Conservation (phyloP, 257 asterid genomes). For the Mitragyna speciosa region DNA sequence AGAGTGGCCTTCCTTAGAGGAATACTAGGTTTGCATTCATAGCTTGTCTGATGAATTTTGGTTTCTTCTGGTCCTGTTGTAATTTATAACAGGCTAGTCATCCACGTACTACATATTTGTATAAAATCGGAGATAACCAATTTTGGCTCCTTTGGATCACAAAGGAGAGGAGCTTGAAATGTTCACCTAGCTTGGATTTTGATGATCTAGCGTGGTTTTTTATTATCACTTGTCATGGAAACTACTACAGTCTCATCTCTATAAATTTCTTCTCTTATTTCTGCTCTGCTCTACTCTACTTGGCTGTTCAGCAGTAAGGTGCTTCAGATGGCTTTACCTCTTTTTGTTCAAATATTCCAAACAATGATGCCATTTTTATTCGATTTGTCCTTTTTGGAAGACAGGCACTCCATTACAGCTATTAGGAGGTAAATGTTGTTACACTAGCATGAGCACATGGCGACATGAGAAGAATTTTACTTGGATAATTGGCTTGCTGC, state of each 20-base stretch:
- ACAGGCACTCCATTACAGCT: background rate
- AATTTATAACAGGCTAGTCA: background rate
- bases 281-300: too few relatives aligned
- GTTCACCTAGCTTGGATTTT: background rate
- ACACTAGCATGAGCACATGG: too few relatives aligned
- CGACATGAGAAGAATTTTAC: too few relatives aligned
- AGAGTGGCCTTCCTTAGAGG: conserved; percentile 11
- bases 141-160: background rate
- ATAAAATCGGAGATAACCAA: background rate
- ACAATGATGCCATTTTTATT: background rate
- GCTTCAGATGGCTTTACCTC: background rate
- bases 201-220: background rate
- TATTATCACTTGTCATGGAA: background rate
- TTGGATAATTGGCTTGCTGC: too few relatives aligned
- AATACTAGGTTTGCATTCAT: background rate
- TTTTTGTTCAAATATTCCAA: background rate
- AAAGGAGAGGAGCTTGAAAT: background rate
- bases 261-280: background rate
- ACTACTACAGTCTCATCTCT: background rate
- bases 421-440: background rate
- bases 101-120: too few relatives aligned
- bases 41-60: background rate
- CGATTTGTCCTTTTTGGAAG: background rate
- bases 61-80: background rate
- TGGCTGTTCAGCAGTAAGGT: background rate